Base-by-base conservation (phyloP, 2,329 filamentous ascomycete genomes). In the Aspergillus pseudonomiae region DNA sequence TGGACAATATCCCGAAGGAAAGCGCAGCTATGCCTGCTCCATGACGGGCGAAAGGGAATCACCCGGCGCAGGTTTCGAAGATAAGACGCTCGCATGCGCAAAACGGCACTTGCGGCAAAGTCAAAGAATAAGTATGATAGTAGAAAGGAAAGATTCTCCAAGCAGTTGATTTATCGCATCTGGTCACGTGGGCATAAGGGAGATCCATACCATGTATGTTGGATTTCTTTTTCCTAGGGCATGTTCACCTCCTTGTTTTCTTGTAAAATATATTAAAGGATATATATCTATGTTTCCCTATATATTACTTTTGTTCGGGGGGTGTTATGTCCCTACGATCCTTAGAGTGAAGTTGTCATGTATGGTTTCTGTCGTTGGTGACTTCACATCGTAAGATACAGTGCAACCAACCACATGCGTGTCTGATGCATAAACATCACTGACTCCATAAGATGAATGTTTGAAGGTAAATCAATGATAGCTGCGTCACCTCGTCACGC, bases 1-100 rank as follows among this genome's bases (percentile, higher is more conserved):
- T 57, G 57, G 26, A 39, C n/a, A 53, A 62, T 62, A 67, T 56
- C 63, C 32, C 57, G 54, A 45, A 54, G 41, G 45, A 60, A n/a
- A 21, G 45, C 41, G 34, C 57, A 59, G 52, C 53, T 43, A 28
- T 32, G 24, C 52, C 58, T 63, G 28, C 57, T 70, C 64, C 71
- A 72, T 74, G 65, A 57, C 60, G 70, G 68, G 69, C 70, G 63
- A 63, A 68, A 64, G 65, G 65, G 64, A 57, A 57, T 62, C 43
- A 64, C 75, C 75, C 75, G 68, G 60, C 68, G 70, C 61, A 73
- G 59, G 53, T 63, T 46, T 62, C 65, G 67, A 59, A 63, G 53
- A 34, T 52, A 56, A 67, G 60, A 64, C 61, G 64, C 65, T 71
- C 74, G 75, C 76, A 78, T 78, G 62, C 76, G 74, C 70, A 71